Base-by-base conservation (phyloP, 495 filamentous ascomycete species). In the Tuber microsphaerosporum region DNA sequence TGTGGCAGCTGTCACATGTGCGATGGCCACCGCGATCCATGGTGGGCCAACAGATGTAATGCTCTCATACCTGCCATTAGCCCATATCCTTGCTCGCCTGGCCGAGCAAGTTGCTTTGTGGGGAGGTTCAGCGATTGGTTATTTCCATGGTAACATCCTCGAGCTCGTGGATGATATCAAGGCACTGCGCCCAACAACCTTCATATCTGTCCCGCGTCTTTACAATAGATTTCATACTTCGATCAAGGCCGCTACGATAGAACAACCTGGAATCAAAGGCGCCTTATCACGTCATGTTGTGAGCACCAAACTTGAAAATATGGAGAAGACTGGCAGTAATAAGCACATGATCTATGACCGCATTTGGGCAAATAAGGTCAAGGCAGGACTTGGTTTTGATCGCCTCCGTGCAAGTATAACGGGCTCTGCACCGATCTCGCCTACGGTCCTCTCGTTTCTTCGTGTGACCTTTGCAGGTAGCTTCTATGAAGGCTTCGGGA, bases 91-190 rank as follows among this genome's bases (percentile, higher is more conserved):
- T 83, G 91, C 92, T 73, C 92, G 95, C 74, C 86, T 97, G 75
- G 85, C 87, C 20, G 95, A 99, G 83, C 93, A 97, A 83, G 85
- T 85, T 19, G 87, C 89, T 31, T 86, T 98, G 39, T 90, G 90
- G 84, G 86, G 87, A 72, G 94, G 93, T 75, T 88, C 87, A 17
- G 85, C 88, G 37, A 93, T 98, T 83, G 95, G 96, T 37, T 99
- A 94, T 83, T 99, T 97, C 88, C 94, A 97, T 78, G 95, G 95
- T 70, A 92, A 97, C 80, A 93, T 98, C 80, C 79, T 92, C 8
- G 91, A 91, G 76, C 86, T 99, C 20, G 89, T 97, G 5, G 96
- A 99, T 78, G 95, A 99, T 82, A 83, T 99, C 83, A 97, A 99
- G 86, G 76, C 92, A 20, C 86, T 99, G 61, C 89, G 89, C 31